Conservation (phyloP, 495 filamentous ascomycete species). For the Neurospora sp. region DNA sequence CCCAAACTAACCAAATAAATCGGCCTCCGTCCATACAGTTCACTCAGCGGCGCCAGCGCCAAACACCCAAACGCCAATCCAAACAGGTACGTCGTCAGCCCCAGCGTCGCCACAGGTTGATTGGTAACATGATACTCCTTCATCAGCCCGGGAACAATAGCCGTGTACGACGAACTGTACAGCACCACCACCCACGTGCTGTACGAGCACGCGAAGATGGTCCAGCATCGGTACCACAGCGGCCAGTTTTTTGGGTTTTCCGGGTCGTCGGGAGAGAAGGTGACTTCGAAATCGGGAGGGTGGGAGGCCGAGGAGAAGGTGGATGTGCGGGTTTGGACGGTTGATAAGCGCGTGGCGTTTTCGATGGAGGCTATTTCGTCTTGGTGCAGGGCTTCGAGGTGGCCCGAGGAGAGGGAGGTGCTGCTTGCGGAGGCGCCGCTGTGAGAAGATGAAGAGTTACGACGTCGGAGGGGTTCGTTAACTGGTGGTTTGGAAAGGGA, state of each 20-base stretch:
- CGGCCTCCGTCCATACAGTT: constrained; percentile 68
- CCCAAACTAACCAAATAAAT: constrained; percentile 57
- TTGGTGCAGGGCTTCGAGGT: constrained; percentile 14
- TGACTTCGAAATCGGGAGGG: constrained; percentile 64
- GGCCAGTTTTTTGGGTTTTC: constrained; percentile 73
- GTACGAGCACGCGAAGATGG: constrained; percentile 56
- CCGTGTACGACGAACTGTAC: constrained; percentile 72
- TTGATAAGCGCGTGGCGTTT: constrained; percentile 14
- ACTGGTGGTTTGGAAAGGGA: background rate
- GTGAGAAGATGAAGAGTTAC: background rate
- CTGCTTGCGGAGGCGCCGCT: background rate
- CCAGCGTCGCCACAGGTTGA: constrained; percentile 55
- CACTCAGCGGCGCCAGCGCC: constrained; percentile 61
- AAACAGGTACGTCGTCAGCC: constrained; percentile 69
- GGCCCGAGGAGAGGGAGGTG: constrained; percentile 9
- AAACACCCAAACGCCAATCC: constrained; percentile 66
- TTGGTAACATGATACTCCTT: constrained; percentile 49
- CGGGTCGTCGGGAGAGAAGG: constrained; percentile 56
- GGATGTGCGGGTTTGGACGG: constrained; percentile 35
- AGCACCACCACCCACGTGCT: constrained; percentile 68
- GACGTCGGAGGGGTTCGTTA: background rate
- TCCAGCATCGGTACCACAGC: constrained; percentile 52
- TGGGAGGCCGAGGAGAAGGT: constrained; percentile 49
- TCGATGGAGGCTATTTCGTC: constrained; percentile 27
- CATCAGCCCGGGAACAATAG: constrained; percentile 56